Conservation (phyloP, 257 asterid genomes). For the Nicotiana tabacum region DNA sequence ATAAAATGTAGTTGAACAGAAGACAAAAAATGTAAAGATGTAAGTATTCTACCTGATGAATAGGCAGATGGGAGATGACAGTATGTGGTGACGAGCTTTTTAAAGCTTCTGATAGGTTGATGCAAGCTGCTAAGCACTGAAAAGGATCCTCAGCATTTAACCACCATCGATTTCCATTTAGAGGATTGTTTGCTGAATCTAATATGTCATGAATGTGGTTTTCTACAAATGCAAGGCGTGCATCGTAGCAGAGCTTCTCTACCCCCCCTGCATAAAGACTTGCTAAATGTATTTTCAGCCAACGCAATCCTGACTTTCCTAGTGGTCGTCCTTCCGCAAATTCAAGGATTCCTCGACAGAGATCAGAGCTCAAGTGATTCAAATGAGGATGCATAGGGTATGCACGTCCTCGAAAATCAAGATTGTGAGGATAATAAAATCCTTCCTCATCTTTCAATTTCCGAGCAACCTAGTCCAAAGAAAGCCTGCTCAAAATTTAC, state of each 20-base stretch:
- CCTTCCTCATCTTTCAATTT: conserved; percentile 94
- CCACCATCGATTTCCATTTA: conserved; percentile 91
- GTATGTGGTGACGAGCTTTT: conserved; percentile 78
- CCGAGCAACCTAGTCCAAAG: conserved; percentile 76
- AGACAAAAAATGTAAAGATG: background rate
- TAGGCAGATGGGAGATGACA: conserved; percentile 81
- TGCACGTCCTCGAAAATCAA: conserved; percentile 98
- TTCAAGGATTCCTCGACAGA: conserved; percentile 93
- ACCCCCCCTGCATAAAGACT: conserved; percentile 86
- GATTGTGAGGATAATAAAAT: conserved; percentile 93
- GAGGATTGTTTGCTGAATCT: conserved; percentile 80
- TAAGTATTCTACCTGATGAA: conserved; percentile 63
- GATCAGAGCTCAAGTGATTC: conserved; percentile 90
- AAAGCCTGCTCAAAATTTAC: conserved; percentile 17
- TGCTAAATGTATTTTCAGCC: conserved; percentile 93
- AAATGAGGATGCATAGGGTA: conserved; percentile 98
- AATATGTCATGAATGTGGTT: conserved; percentile 62
- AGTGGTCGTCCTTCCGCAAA: conserved; percentile 91
- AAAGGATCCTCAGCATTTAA: conserved; percentile 93
- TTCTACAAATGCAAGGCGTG: conserved; percentile 77
- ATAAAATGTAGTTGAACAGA: background rate
- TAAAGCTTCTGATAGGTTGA: conserved; percentile 78
- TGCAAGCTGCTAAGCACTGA: conserved; percentile 91
- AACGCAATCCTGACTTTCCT: conserved; percentile 74
- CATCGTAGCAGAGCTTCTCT: conserved; percentile 83